phyloP scores from a whole-genome alignment of 2,329 filamentous ascomycete species.

The Aureobasidium sp. region DNA sequence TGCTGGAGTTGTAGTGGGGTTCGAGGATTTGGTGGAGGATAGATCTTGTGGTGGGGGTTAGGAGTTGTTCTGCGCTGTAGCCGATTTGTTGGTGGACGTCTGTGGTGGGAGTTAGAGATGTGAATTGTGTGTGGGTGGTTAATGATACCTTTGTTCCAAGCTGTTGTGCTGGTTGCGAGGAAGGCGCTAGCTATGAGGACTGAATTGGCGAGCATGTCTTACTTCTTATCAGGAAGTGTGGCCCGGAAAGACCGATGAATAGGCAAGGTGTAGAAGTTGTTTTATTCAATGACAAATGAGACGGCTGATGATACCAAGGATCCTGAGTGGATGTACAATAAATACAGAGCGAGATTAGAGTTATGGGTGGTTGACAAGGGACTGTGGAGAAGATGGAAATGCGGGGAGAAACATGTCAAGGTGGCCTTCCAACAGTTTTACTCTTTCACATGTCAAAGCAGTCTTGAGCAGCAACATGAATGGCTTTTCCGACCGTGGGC shows the following conservation, averaged over 20 bases:
- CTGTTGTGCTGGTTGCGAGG: background rate
- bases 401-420: conserved; percentile 1
- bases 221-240: too few relatives aligned
- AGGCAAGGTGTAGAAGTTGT: too few relatives aligned
- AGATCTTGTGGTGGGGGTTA: conserved; percentile 24
- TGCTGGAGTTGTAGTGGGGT: conserved; percentile 31
- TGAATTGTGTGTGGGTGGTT: background rate
- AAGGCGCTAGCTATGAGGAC: background rate
- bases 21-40: conserved; percentile 29
- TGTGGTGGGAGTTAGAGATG: background rate
- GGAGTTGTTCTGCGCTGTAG: conserved; percentile 31
- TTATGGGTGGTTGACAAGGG: background rate
- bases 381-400: background rate
- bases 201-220: background rate
- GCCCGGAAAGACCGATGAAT: too few relatives aligned
- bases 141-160: background rate
- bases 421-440: background rate
- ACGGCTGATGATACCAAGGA: too few relatives aligned
- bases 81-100: conserved; percentile 33
- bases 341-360: background rate
- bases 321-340: background rate
- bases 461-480: conserved; percentile 51
- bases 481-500: conserved; percentile 60
- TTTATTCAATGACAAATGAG: too few relatives aligned
- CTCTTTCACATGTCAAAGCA: conserved; percentile 4